A percentile compares a stretch with the other conserved stretches of the same genome.
These are phyloP conservation scores for Podaxis pistillaris DNA, from an alignment of 768 basidiomycete genomes.

Conservation along the genomic window DNA sequence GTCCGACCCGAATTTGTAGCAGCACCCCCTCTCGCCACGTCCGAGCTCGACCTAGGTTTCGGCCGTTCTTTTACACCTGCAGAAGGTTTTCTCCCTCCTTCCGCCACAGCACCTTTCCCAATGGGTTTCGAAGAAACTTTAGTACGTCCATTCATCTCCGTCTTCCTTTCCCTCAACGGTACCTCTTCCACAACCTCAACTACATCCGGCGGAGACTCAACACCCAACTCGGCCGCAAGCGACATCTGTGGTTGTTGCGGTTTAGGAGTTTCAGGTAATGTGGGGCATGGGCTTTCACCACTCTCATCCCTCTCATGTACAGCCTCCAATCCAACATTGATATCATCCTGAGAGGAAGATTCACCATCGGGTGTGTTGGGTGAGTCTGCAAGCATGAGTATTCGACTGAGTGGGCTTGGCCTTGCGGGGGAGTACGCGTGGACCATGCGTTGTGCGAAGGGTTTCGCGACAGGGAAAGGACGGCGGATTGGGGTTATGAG, in stretches of 20 bases:
- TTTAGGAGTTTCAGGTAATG: constrained; percentile 13
- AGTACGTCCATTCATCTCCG: constrained; percentile 26
- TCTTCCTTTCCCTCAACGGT: constrained; percentile 53
- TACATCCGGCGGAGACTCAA: constrained; percentile 40
- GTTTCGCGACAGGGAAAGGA: constrained; percentile 73
- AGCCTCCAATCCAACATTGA: constrained; percentile 26
- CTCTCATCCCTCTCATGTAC: constrained; percentile 36
- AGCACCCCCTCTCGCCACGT: constrained; percentile 5
- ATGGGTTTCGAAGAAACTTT: background rate
- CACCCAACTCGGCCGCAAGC: constrained; percentile 45
- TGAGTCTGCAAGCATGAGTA: constrained; percentile 69
- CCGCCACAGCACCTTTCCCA: constrained; percentile 19
- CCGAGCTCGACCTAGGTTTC: constrained; percentile 24
- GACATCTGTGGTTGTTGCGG: constrained; percentile 29
- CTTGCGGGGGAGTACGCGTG: constrained; percentile 82
- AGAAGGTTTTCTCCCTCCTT: constrained; percentile 28
- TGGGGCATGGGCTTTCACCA: constrained; percentile 19
- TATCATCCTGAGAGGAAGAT: constrained; percentile 16
- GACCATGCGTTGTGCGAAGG: constrained; percentile 63
- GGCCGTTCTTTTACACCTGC: constrained; percentile 32
- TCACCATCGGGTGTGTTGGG: constrained; percentile 38
- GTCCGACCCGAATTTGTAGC: background rate
- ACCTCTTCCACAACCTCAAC: constrained; percentile 21
- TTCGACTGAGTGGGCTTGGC: constrained; percentile 79
- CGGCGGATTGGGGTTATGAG: constrained; percentile 25